These are phyloP conservation scores for Bipolaris victoriae DNA, from an alignment of 2,329 filamentous ascomycete genomes.

Conservation along the genomic window DNA sequence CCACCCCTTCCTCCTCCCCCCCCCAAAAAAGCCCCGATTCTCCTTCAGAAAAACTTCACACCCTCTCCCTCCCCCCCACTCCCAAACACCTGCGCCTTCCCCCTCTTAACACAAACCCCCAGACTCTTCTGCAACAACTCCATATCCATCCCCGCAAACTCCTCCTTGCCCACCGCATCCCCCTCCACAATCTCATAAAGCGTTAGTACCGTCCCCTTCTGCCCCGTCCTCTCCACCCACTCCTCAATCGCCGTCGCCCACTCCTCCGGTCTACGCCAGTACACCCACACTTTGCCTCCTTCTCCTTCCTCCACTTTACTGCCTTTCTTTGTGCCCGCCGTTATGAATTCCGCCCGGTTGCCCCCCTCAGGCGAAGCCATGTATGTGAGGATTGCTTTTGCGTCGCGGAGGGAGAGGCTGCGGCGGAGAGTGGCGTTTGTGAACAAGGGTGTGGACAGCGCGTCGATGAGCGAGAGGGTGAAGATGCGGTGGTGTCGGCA, in stretches of 20 bases:
- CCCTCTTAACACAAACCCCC: conserved; percentile 81
- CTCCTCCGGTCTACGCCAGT: conserved; percentile 86
- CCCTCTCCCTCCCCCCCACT: conserved; percentile 74
- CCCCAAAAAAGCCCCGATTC: too few relatives aligned
- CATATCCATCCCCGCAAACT: conserved; percentile 87
- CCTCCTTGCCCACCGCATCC: conserved; percentile 72
- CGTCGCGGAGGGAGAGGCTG: conserved; percentile 59
- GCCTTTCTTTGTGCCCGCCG: conserved; percentile 20
- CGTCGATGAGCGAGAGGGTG: conserved; percentile 70
- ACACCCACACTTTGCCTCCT: conserved; percentile 66
- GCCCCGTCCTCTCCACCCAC: conserved; percentile 85
- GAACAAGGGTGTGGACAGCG: conserved; percentile 62
- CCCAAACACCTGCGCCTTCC: conserved; percentile 93
- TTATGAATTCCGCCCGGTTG: conserved; percentile 70
- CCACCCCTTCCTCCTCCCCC: too few relatives aligned
- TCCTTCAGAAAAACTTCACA: conserved; percentile 81
- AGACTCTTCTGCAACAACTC: conserved; percentile 82
- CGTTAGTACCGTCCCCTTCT: conserved; percentile 87
- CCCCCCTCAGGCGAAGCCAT: conserved; percentile 61
- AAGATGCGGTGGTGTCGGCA: conserved; percentile 78
- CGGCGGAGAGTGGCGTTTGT: conserved; percentile 53
- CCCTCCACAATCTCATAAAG: conserved; percentile 90
- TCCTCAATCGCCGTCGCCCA: conserved; percentile 81
- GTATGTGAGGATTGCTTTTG: conserved; percentile 61
- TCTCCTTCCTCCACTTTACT: conserved; percentile 34